Evolutionary conservation across 164 flowering plant genomes (phyloP), one percentile per base, ranked within the genome.

Genomic region (Magnolia sinica): DNA sequence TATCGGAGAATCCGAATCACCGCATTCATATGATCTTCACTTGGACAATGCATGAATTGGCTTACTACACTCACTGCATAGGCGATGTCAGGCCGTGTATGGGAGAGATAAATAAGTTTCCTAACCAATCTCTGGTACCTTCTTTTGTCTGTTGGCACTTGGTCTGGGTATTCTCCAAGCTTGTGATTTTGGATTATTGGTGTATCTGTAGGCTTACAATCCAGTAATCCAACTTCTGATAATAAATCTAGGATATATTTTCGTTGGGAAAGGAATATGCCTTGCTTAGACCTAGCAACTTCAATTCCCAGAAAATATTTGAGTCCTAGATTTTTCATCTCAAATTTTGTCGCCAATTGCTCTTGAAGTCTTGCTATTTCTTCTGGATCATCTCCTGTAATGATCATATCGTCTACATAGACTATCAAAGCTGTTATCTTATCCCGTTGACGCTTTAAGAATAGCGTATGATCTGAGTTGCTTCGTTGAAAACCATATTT

Each of bases 401-500:
- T 27, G 29, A 27, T 27, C 29, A 27, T 27, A 27, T 27, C 2
- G 29, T 27, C 29, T 27, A 27, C 29, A 27, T 27, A 27, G 29
- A 27, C 29, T 27, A 27, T 50, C 11, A 70, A 19, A 10, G 73
- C 55, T 7, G 61, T 70, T 16, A 18, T 22, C 55, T 49, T 37
- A 8, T 29, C 73, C 14, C 6, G 74, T 20, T 51, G 74, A 22
- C 22, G 37, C n/a, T 72, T 72, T 10, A 27, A 27, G 29, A 27
- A 27, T 27, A 27, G 29, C 29, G 2, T 27, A 27, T 27, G 29
- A 27, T 73, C 50, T 61, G 67, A 58, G 67, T 73, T 73, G 4
- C 75, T 61, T 73, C 61, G 73, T 70, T 70, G 55, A 50, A 49
- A 70, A 19, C 29, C 73, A 50, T 70, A 70, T 70, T 70, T 70